Base-by-base conservation (phyloP, 768 basidiomycete genomes). In the Mycena alexandri region DNA sequence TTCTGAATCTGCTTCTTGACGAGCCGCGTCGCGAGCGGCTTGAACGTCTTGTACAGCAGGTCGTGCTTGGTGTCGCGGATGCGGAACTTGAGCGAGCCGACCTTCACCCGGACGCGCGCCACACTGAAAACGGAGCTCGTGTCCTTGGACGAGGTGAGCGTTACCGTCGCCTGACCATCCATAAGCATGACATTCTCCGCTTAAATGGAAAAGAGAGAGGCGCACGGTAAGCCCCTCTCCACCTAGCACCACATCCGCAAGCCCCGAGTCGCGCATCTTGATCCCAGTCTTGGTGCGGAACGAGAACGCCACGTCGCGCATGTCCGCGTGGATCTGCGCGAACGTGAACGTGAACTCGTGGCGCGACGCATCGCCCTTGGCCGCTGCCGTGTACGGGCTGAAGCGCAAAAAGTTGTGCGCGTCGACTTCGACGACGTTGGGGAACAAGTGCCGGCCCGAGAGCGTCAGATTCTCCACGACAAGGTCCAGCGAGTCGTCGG, bases 61-160 rank as follows among this genome's bases (percentile, higher is more conserved):
- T 95, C 93, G 79, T 98, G 95, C 79, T 95, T 96, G 67, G 91
- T 88, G 14, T 98, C 96, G 6, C 95, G 89, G 72, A 99, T 94
- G 25, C 89, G 87, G 80, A 96, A 97, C 80, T 93, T 95, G 73
- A 98, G 87, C 16, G 89, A 84, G 74, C 93, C 93, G 57, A 98
- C 90, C 74, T 94, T 93, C 77, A 94, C 92, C 48, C 88, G 78
- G n/a, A 94, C 88, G 58, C 86, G 77, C 71, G 89, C 83, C 48
- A 94, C 91, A 64, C 86, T 86, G 86, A 93, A 93, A 5, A 94
- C 88, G 25, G 89, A 90, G 3, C 84, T 83, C 7, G 78, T 82
- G 76, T 94, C 93, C 57, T 86, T 86, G 21, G 83, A 84, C 3
- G 90, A 78, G 0, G 58, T 60, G 46, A 95, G 82, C 29, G 89